Conservation (phyloP, 2,329 filamentous ascomycete genomes). For the Tolypocladium endophyticum region DNA sequence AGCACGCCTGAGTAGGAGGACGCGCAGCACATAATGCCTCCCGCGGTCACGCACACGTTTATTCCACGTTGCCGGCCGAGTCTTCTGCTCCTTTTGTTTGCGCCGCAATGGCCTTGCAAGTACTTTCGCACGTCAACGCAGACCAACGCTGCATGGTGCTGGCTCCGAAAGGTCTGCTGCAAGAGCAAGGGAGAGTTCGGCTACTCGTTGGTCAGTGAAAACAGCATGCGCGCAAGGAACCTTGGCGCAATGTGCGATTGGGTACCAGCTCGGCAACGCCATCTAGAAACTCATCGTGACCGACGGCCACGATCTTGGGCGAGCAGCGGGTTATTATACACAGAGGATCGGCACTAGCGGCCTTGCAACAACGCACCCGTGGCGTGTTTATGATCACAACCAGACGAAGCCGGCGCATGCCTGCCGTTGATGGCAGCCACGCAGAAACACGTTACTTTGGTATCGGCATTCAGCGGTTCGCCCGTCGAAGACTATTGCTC, state of each 20-base stretch:
- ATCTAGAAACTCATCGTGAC: not conserved
- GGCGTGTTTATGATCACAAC: not conserved
- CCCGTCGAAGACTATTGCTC: not conserved
- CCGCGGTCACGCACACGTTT: not conserved
- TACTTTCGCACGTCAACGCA: not conserved
- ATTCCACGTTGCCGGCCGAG: not conserved
- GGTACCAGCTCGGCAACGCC: not conserved
- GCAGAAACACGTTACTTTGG: not conserved
- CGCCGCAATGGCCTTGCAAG: not conserved
- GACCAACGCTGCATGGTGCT: not conserved
- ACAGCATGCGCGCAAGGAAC: not conserved
- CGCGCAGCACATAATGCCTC: not conserved
- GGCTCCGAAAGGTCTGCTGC: not conserved
- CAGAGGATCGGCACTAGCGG: not conserved
- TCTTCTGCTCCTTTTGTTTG: not conserved
- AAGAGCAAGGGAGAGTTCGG: not conserved
- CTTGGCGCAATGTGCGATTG: not conserved
- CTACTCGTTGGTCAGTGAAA: not conserved
- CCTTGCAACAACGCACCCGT: not conserved
- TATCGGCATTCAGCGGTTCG: not conserved
- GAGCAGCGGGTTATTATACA: not conserved
- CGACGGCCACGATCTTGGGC: not conserved
- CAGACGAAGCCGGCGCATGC: not conserved
- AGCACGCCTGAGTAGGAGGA: not conserved
- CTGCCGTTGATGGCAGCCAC: not conserved